Conservation (phyloP, 768 basidiomycete genomes). For the Lactifluus volemus region DNA sequence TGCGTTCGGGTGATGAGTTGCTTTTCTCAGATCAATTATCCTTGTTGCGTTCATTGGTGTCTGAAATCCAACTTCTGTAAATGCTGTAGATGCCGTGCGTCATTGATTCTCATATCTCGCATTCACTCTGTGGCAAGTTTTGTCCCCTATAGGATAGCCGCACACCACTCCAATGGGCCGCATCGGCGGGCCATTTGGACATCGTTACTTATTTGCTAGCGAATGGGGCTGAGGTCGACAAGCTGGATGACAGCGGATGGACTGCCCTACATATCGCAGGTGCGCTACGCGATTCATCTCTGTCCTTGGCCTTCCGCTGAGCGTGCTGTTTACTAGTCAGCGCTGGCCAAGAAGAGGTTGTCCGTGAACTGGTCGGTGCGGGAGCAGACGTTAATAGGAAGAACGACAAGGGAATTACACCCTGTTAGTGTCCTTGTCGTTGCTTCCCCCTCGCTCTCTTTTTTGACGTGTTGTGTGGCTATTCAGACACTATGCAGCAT, state of each 20-base stretch:
- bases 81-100: constrained; percentile 54
- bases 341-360: constrained; percentile 68
- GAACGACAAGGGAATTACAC: constrained; percentile 80
- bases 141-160: constrained; percentile 50
- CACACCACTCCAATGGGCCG: constrained; percentile 82
- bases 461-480: constrained; percentile 15
- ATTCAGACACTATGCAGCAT: constrained; percentile 83
- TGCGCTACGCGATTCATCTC: constrained; percentile 22
- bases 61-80: constrained; percentile 52
- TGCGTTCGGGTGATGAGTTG: neutral
- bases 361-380: constrained; percentile 68
- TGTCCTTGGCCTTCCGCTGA: neutral
- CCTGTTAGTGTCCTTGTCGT: constrained; percentile 43
- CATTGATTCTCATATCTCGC: neutral
- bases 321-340: constrained; percentile 44
- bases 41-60: constrained; percentile 55
- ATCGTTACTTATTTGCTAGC: constrained; percentile 61
- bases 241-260: constrained; percentile 62
- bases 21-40: constrained; percentile 52
- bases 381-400: constrained; percentile 75
- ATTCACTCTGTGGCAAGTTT: neutral
- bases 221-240: constrained; percentile 60
- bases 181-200: constrained; percentile 62
- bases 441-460: neutral
- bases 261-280: constrained; percentile 75